Evolutionary conservation across 2,329 filamentous ascomycete species (phyloP).

Genomic region (Sordariomycetes sp.): DNA sequence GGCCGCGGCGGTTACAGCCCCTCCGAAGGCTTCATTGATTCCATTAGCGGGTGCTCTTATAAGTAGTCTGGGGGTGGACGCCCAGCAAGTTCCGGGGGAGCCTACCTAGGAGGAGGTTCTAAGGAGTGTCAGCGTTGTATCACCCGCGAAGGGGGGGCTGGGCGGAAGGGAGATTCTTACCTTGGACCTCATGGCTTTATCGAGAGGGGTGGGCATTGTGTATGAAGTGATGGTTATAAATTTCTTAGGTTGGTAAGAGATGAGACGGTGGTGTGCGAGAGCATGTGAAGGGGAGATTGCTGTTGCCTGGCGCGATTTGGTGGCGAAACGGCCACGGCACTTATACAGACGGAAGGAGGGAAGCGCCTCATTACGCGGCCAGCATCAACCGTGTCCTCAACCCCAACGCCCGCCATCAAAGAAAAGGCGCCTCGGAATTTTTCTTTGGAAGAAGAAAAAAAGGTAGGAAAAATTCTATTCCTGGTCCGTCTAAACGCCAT

Average conservation of each 20-base stretch:
- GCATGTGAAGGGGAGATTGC: neutral
- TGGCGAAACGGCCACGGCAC: neutral
- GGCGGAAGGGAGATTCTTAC: conserved; percentile 28
- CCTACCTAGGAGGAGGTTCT: conserved; percentile 63
- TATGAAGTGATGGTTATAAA: neutral
- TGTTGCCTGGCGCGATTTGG: neutral
- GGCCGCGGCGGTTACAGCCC: conserved; percentile 70
- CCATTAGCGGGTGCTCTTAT: neutral
- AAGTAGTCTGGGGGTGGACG: neutral
- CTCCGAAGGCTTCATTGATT: conserved; percentile 55
- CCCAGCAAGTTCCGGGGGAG: neutral
- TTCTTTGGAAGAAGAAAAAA: neutral
- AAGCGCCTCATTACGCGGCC: neutral
- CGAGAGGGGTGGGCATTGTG: conserved; percentile 59
- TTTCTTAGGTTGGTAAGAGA: neutral
- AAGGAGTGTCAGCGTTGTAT: conserved; percentile 6
- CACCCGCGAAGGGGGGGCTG: no score
- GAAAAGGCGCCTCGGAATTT: neutral
- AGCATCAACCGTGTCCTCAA: neutral
- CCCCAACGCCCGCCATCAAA: neutral
- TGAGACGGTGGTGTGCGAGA: neutral
- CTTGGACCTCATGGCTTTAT: conserved; percentile 60
- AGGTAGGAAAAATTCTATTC: neutral
- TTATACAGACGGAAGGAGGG: neutral
- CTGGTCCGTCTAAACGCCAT: neutral